Conservation (phyloP, 2,329 filamentous ascomycete species). For the Aspergillus fructus region DNA sequence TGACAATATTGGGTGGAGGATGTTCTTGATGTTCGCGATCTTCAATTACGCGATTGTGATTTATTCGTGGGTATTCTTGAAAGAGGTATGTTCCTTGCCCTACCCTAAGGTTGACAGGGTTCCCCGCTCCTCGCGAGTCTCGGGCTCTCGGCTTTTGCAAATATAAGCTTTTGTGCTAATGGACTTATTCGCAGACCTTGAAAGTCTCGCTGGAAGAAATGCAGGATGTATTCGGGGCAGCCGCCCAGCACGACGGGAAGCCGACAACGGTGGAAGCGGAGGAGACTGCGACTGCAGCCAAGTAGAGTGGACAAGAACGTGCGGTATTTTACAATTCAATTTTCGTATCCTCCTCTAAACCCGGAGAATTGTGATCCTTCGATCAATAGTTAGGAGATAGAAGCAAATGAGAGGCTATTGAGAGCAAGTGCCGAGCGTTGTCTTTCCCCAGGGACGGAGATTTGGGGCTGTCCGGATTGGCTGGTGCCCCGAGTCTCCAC, state of each 20-base stretch:
- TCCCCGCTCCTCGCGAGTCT: too few species aligned
- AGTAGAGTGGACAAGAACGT: not conserved
- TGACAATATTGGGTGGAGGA: slow-evolving; percentile 49
- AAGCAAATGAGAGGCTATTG: slow-evolving; percentile 8
- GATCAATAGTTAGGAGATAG: too few species aligned
- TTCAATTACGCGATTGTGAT: slow-evolving; percentile 49
- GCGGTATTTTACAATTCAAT: too few species aligned
- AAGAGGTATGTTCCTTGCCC: slow-evolving; percentile 27
- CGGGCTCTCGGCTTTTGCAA: too few species aligned
- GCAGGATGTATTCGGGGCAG: slow-evolving; percentile 36
- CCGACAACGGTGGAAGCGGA: not conserved
- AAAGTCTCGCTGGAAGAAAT: slow-evolving; percentile 48
- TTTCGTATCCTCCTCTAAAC: too few species aligned
- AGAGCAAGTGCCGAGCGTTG: not conserved
- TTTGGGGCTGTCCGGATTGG: not conserved
- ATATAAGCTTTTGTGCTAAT: slow-evolving; percentile 10
- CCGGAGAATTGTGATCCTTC: not conserved
- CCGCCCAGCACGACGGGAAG: not conserved
- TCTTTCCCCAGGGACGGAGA: slow-evolving; percentile 1
- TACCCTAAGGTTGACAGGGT: too few species aligned
- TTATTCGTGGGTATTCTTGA: slow-evolving; percentile 47
- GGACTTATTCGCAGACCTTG: slow-evolving; percentile 33
- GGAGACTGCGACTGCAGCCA: not conserved
- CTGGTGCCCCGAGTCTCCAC: not conserved
- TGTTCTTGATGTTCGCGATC: slow-evolving; percentile 52